Percentiles rank a stretch among this genome's conserved stretches.
Conservation (phyloP, 2,329 filamentous ascomycete species). For the Ustilaginoidea virens region DNA sequence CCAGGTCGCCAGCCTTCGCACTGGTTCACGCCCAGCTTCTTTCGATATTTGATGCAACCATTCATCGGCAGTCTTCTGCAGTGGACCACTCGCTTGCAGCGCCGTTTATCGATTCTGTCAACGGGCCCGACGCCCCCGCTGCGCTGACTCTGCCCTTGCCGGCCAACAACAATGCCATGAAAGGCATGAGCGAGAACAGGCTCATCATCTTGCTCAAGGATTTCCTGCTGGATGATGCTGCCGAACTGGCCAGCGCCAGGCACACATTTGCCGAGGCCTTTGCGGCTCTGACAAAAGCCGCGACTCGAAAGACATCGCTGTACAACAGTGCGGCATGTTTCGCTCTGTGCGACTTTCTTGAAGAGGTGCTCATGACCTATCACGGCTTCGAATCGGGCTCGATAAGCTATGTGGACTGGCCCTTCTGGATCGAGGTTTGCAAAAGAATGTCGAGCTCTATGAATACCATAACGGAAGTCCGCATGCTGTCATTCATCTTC, state of each 20-base stretch:
- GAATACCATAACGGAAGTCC: constrained; percentile 81
- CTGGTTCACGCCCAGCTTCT: constrained; percentile 73
- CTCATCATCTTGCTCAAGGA: constrained; percentile 71
- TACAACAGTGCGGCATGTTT: constrained; percentile 78
- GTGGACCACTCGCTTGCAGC: constrained; percentile 28
- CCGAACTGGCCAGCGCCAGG: constrained; percentile 28
- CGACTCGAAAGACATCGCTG: constrained; percentile 59
- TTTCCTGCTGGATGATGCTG: constrained; percentile 41
- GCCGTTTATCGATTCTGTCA: constrained; percentile 27
- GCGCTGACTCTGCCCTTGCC: constrained; percentile 47
- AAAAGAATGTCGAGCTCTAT: constrained; percentile 66
- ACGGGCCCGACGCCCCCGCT: constrained; percentile 49
- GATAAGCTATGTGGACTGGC: constrained; percentile 51
- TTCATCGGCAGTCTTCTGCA: constrained; percentile 59
- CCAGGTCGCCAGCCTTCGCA: constrained; percentile 59
- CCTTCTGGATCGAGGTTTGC: constrained; percentile 74
- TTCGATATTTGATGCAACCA: constrained; percentile 63
- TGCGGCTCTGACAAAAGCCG: constrained; percentile 54
- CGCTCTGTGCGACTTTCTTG: constrained; percentile 79
- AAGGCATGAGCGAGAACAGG: constrained; percentile 79
- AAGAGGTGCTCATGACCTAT: constrained; percentile 59
- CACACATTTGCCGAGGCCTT: constrained; percentile 66
- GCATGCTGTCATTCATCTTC: constrained; percentile 69
- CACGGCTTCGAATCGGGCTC: constrained; percentile 29
- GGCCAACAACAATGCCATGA: constrained; percentile 53